phyloP scores from a whole-genome alignment of 1,284 basidiomycete species.

The Pseudozyma hubeiensis region DNA sequence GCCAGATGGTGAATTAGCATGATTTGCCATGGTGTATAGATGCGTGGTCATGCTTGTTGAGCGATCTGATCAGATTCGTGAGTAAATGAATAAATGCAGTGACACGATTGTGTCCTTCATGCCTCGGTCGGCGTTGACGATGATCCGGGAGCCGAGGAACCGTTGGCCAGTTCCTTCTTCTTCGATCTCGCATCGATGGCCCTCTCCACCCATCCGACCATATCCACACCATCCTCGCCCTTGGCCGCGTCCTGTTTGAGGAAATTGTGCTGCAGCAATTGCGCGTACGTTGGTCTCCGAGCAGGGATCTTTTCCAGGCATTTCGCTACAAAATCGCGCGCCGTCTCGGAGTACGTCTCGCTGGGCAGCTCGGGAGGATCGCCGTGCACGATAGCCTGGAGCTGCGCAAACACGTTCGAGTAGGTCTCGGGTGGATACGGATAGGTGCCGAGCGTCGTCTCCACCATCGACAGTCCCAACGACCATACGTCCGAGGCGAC shows the following conservation, averaged over 20 bases:
- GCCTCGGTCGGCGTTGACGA: constrained; percentile 1
- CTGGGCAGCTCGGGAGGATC: constrained; percentile 85
- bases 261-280: constrained; percentile 84
- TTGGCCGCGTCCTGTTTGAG: constrained; percentile 70
- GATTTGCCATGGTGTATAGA: constrained; percentile 5
- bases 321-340: constrained; percentile 65
- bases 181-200: constrained; percentile 37
- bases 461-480: constrained; percentile 93
- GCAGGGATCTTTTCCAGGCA: constrained; percentile 71
- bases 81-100: background rate
- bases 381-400: constrained; percentile 95
- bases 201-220: constrained; percentile 65
- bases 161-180: constrained; percentile 35
- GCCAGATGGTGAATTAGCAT: background rate
- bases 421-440: constrained; percentile 99
- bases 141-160: background rate
- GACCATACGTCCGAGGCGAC: constrained; percentile 99
- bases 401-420: constrained; percentile 93
- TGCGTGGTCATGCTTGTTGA: constrained; percentile 9
- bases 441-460: constrained; percentile 90
- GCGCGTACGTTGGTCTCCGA: constrained; percentile 82
- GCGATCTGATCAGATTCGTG: too few species aligned
- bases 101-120: background rate
- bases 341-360: constrained; percentile 64
- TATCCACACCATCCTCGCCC: constrained; percentile 66